phyloP scores from a whole-genome alignment of 495 filamentous ascomycete species.

The Glonium stellatum region DNA sequence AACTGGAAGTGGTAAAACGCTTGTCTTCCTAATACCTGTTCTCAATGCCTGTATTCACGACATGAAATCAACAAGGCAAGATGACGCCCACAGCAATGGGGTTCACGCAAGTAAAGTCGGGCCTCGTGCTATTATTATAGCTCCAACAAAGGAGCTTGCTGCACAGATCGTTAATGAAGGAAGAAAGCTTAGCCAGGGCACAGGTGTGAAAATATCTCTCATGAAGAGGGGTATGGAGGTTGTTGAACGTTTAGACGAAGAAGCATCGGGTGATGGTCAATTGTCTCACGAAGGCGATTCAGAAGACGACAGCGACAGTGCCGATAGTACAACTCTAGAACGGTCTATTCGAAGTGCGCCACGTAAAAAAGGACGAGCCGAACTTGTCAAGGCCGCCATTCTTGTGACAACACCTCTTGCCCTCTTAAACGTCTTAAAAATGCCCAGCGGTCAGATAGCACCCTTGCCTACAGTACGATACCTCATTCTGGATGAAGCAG shows the following conservation, averaged over 20 bases:
- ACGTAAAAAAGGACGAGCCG: slow-evolving; percentile 25
- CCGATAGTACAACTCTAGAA: background rate
- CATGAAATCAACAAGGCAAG: slow-evolving; percentile 31
- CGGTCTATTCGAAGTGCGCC: slow-evolving; percentile 25
- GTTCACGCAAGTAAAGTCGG: slow-evolving; percentile 8
- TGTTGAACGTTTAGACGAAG: slow-evolving; percentile 39
- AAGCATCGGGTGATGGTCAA: background rate
- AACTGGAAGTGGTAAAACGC: slow-evolving; percentile 94
- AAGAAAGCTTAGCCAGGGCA: slow-evolving; percentile 68
- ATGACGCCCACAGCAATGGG: background rate
- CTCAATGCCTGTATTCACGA: slow-evolving; percentile 62
- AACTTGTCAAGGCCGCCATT: slow-evolving; percentile 61
- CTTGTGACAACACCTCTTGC: slow-evolving; percentile 81
- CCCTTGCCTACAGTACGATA: slow-evolving; percentile 57
- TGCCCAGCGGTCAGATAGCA: slow-evolving; percentile 39
- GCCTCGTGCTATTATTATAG: slow-evolving; percentile 61
- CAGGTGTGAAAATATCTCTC: slow-evolving; percentile 68
- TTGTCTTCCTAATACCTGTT: slow-evolving; percentile 83
- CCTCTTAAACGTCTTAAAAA: slow-evolving; percentile 63
- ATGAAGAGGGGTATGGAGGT: slow-evolving; percentile 81
- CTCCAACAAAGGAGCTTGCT: slow-evolving; percentile 87
- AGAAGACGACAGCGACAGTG: slow-evolving; percentile 32
- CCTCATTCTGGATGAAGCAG: slow-evolving; percentile 86
- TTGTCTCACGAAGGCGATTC: slow-evolving; percentile 8
- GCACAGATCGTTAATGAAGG: slow-evolving; percentile 90